Conservation (phyloP, 768 basidiomycete genomes). For the Mycena capillaripes region DNA sequence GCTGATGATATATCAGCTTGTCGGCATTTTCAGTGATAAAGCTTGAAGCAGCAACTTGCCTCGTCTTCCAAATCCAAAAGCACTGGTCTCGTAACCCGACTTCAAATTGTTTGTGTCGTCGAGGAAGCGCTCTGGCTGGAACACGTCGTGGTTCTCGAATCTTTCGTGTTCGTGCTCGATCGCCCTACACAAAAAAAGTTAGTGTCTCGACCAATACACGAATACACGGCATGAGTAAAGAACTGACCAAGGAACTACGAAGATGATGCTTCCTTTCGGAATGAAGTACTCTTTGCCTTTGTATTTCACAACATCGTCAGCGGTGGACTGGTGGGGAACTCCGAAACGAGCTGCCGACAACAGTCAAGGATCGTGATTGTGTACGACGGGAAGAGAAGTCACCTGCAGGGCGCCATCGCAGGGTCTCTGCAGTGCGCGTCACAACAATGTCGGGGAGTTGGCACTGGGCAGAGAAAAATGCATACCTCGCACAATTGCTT, state of each 20-base stretch:
- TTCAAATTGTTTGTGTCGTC: neutral
- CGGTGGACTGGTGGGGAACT: slow-evolving; percentile 2
- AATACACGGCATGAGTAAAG: neutral
- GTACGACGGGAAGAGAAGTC: neutral
- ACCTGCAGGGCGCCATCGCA: neutral
- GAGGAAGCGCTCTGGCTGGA: neutral
- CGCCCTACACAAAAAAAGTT: neutral
- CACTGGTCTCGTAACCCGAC: neutral
- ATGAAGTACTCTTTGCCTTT: neutral
- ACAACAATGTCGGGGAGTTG: neutral
- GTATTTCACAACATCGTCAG: neutral
- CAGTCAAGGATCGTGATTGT: neutral
- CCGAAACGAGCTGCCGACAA: neutral
- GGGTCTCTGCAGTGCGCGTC: neutral
- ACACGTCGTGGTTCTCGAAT: neutral
- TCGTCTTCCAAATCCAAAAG: neutral
- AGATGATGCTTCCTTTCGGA: slow-evolving; percentile 3
- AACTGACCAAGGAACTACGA: neutral
- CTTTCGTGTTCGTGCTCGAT: neutral
- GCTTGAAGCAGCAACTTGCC: neutral
- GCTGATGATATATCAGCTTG: neutral
- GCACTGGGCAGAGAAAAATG: neutral
- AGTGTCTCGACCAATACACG: neutral
- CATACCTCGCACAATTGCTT: slow-evolving; percentile 5
- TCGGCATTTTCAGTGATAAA: neutral